A percentile compares a stretch with the other conserved stretches of the same genome.
These are phyloP conservation scores for Trichoderma sp. DNA, from an alignment of 2,329 filamentous ascomycete species.

Conservation along the genomic window DNA sequence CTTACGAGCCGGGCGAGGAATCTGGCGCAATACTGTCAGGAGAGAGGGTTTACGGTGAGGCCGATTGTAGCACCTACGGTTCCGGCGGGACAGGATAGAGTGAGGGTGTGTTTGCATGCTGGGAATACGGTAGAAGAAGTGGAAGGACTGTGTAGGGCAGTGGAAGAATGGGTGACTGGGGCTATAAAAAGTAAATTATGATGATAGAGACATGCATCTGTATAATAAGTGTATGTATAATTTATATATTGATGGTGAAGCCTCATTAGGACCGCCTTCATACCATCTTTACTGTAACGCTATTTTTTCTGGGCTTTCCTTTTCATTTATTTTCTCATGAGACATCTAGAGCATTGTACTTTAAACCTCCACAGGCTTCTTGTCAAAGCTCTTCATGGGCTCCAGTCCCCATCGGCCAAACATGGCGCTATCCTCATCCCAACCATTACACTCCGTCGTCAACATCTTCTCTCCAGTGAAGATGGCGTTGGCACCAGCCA, in stretches of 20 bases:
- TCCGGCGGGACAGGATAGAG: constrained; percentile 61
- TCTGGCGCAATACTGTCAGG: constrained; percentile 62
- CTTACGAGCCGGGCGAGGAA: constrained; percentile 59
- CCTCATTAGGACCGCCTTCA: neutral
- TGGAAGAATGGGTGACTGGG: constrained; percentile 48
- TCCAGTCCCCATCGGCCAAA: constrained; percentile 80
- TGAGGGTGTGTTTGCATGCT: constrained; percentile 68
- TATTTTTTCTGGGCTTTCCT: neutral
- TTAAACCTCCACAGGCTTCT: constrained; percentile 34
- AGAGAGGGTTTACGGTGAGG: constrained; percentile 59
- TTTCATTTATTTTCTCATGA: neutral
- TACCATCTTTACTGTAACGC: neutral
- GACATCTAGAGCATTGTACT: neutral
- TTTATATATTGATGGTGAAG: neutral
- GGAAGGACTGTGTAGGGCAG: constrained; percentile 50
- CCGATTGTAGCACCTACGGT: constrained; percentile 71
- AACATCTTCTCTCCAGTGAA: constrained; percentile 97
- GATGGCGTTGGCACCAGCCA: constrained; percentile 90
- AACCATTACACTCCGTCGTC: constrained; percentile 87
- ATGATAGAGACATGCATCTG: neutral
- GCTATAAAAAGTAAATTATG: constrained; percentile 20
- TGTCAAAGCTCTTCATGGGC: constrained; percentile 65
- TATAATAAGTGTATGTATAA: neutral
- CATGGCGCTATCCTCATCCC: constrained; percentile 84
- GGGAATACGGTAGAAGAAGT: constrained; percentile 62